Evolutionary conservation across 108 stramenopile genomes (phyloP), one percentile per base, ranked within the genome.

Genomic region (Heterococcus sp.): DNA sequence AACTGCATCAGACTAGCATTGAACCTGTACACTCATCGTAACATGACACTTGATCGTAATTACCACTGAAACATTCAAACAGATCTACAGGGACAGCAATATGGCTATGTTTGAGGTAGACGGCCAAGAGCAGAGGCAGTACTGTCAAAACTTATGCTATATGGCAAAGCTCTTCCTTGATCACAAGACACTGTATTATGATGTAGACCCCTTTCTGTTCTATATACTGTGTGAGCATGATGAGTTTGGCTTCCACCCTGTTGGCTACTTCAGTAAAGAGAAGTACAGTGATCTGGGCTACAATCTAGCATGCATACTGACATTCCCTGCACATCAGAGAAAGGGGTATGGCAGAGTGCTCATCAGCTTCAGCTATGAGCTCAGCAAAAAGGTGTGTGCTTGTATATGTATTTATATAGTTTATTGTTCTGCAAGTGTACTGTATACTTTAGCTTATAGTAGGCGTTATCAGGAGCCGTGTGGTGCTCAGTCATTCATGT

Each of bases 151-250:
- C 83, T 88, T 99, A 32, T 97, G 97, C 79, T 92, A 95, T 26
- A 81, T 99, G 69, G 96, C 98, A 37, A 99, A 99, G 84, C 91
- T 99, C 30, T 99, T 99, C 86, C 87, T 99, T 37, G 98, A 99
- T 85, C 98, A 99, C 91, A 99, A 99, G 85, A 99, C 97, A 0
- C 87, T 99, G 63, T 98, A 96, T 85, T 99, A 91, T 80, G 98
- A 99, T 87, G 96, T 97, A 11, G 96, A 97, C 75, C 97, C 97
- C 0, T 99, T 99, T 85, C 89, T 94, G 68, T 99, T 98, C 86
- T 99, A 99, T 80, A 92, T 99, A 26, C 87, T 99, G 40, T 95
- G 94, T 77, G 89, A 93, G 84, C 39, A 74, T 34, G 95, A 95
- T 85, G 93, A 92, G 27, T 68, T 82, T 71, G 94, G 94, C 5